Conservation (phyloP, 1,284 basidiomycete genomes). For the Caloboletus inedulis region DNA sequence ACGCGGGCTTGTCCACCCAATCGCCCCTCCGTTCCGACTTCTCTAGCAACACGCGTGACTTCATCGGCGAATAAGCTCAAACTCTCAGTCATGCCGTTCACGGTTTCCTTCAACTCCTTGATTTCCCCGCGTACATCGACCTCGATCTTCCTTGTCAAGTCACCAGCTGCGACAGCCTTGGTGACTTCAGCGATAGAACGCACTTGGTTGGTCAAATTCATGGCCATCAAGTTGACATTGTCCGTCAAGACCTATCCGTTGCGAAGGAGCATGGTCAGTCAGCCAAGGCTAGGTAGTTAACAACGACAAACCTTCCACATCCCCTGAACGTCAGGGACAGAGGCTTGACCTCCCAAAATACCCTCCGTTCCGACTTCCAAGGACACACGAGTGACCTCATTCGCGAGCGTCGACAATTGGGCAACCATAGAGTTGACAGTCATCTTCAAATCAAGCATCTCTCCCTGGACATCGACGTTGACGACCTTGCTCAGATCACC, state of each 20-base stretch:
- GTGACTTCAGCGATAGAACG: slow-evolving; percentile 84
- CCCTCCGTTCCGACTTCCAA: slow-evolving; percentile 95
- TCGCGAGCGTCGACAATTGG: slow-evolving; percentile 79
- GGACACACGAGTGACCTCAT: slow-evolving; percentile 84
- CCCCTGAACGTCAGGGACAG: slow-evolving; percentile 83
- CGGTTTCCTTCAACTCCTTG: slow-evolving; percentile 80
- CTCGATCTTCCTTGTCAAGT: slow-evolving; percentile 87
- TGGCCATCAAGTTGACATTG: slow-evolving; percentile 87
- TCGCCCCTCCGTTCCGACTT: slow-evolving; percentile 90
- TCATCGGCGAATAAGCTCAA: slow-evolving; percentile 86
- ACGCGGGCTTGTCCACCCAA: slow-evolving; percentile 87
- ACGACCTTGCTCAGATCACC: slow-evolving; percentile 90
- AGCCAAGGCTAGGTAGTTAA: not conserved
- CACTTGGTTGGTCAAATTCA: slow-evolving; percentile 91
- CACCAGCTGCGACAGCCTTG: slow-evolving; percentile 87
- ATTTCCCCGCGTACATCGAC: slow-evolving; percentile 92
- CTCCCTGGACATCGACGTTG: slow-evolving; percentile 94
- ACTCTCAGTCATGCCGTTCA: slow-evolving; percentile 90
- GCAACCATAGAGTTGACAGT: slow-evolving; percentile 92
- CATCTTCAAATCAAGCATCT: slow-evolving; percentile 92
- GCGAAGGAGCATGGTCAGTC: not conserved
- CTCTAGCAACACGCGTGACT: slow-evolving; percentile 83
- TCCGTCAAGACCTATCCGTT: slow-evolving; percentile 59
- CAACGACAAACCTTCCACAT: slow-evolving; percentile 75
- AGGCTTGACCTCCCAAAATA: slow-evolving; percentile 92